These are phyloP conservation scores for Moricandia arvensis DNA, from an alignment of 345 rosid genomes.

Conservation along the genomic window DNA sequence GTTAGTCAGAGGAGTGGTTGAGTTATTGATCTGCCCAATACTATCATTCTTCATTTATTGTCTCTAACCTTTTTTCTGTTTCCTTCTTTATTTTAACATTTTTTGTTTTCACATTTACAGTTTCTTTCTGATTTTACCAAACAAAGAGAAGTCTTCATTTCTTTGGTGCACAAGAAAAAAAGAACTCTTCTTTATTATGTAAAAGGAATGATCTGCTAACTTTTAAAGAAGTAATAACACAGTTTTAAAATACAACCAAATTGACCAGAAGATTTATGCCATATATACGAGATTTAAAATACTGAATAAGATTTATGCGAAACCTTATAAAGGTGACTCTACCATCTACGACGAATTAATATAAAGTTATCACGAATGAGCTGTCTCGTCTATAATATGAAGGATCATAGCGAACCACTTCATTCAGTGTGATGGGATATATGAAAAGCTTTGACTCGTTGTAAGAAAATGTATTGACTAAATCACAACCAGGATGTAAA, in stretches of 20 bases:
- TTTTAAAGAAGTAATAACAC: not conserved
- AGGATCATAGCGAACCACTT: not conserved
- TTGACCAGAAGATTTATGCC: not conserved
- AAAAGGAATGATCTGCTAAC: not conserved
- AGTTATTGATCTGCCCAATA: conserved; percentile 71
- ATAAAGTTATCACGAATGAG: not conserved
- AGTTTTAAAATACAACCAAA: not conserved
- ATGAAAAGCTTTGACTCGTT: not conserved
- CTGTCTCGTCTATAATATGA: not conserved
- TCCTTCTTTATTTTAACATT: not conserved
- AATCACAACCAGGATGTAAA: not conserved
- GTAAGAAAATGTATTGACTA: not conserved
- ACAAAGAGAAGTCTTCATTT: not conserved
- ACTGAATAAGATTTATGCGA: not conserved
- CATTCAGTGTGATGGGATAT: not conserved
- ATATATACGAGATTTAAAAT: not conserved
- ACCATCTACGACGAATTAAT: not conserved
- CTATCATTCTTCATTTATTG: conserved; percentile 47
- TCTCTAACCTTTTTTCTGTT: conserved; percentile 1
- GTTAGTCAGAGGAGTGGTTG: conserved; percentile 87
- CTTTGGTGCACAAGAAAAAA: no score
- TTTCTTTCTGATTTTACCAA: not conserved
- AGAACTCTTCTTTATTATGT: not conserved
- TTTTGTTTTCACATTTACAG: not conserved
- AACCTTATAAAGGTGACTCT: not conserved